Conservation (phyloP, 2,329 filamentous ascomycete species). For the Lecanicillium sp. region DNA sequence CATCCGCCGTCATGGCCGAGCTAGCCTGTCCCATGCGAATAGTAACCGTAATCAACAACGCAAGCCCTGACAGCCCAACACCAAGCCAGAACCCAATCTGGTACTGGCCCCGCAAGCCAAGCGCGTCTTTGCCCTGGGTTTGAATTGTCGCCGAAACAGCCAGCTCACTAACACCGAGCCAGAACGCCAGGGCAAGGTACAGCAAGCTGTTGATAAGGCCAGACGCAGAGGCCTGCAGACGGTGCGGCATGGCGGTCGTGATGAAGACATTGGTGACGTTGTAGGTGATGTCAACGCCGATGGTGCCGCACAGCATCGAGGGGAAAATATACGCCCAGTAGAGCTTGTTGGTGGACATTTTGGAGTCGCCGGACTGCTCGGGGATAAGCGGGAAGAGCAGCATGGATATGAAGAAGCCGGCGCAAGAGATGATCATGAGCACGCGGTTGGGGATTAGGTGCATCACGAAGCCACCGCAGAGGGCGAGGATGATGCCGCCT, state of each 20-base stretch:
- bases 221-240: conserved; percentile 63
- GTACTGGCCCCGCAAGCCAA: conserved; percentile 45
- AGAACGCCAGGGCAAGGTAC: conserved; percentile 64
- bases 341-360: conserved; percentile 17
- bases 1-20: conserved; percentile 49
- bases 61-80: conserved; percentile 42
- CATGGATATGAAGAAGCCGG: conserved; percentile 48
- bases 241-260: conserved; percentile 59
- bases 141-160: conserved; percentile 39
- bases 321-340: conserved; percentile 74
- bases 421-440: conserved; percentile 52
- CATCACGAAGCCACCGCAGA: conserved; percentile 56
- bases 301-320: conserved; percentile 57
- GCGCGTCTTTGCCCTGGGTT: conserved; percentile 13
- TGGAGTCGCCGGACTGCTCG: conserved; percentile 24
- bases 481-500: conserved; percentile 58
- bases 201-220: conserved; percentile 63
- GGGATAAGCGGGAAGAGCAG: conserved; percentile 60
- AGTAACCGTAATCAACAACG: conserved; percentile 46
- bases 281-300: conserved; percentile 69
- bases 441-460: conserved; percentile 56
- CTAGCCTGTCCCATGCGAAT: conserved; percentile 47
- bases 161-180: conserved; percentile 63
- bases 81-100: conserved; percentile 61
- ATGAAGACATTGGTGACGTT: conserved; percentile 72